Base-by-base conservation (phyloP, 2,329 filamentous ascomycete genomes). In the Fusarium kyushuense region DNA sequence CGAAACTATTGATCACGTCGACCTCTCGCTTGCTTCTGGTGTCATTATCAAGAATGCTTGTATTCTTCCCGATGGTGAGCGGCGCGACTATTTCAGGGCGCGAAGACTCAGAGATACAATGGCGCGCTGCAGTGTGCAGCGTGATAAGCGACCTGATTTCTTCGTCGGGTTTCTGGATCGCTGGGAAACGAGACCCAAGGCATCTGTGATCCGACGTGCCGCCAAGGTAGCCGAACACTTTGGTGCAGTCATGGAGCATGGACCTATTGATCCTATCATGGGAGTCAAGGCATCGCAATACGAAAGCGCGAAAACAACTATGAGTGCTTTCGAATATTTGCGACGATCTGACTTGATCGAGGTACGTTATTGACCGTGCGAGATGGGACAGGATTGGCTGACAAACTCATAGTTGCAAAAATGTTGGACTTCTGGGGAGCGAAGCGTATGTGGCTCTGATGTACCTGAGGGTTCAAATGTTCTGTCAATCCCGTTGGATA, bases 221-320 rank as follows among this genome's bases (percentile, higher is more conserved):
- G 62, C 67, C 12, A 70, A 69, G 41, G 13, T 70, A n/a, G 67
- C 67, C 6, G 56, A 69, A 16, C 67, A 70, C 16, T 68, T 70
- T 4, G 67, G 62, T n/a, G 67, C 67, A 9, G 62, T 70, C 8
- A 60, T 70, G 27, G 65, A 70, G 25, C 67, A 70, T 57, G 67
- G 65, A 11, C 65, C 66, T 3, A 33, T 35, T 10, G 59, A 65
- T 17, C 33, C 51, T 5, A 43, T 13, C 16, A 48, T 33, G 23
- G 25, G 41, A 13, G 14, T n/a, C 13, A 68, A 59, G 19, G 52
- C 33, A 9, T 55, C 61, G 1, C 38, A 55, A 2, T 21, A 55
- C 7, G 33, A 33, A 21, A 68, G 59, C 17, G 61, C 61, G 1
- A 63, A 25, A 4, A 59, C 58, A 13, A 59, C 65, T 3, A 40